Base-by-base conservation (phyloP, 148 eudicot species). In the Linanthus parryae region DNA sequence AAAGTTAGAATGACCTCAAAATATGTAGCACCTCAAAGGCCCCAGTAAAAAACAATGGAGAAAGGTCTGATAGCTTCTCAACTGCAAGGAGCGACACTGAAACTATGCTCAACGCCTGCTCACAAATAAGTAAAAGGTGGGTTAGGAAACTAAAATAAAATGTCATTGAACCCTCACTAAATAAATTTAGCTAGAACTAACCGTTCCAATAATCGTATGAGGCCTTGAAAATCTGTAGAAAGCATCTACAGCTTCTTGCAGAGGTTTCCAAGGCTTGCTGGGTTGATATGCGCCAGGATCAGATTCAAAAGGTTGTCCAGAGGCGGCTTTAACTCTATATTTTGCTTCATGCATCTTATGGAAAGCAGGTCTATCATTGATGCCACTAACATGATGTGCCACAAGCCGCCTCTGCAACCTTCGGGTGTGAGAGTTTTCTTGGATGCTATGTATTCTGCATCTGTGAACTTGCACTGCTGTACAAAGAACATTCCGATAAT, bases 41-140 rank as follows among this genome's bases (percentile, higher is more conserved):
- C 44, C 95, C 87, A 57, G 74, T 69, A 58, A 83, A 77, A 70
- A 86, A 87, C 40, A 81, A 27, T 7, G 94, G 95, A 44, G 95
- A 77, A 60, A 91, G 62, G 66, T 91, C 98, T 26, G 98, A 77
- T 52, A 76, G 61, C 65, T 70, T 86, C 73, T 91, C 58, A 33
- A 91, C 90, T 59, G 98, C 95, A 52, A 91, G 94, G 60, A 91
- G 83, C 73, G 98, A 91, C 66, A 91, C 98, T 67, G 98, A 91
- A 72, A 84, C 62, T 67, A 91, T 91, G 85, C 98, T 91, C 77
- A 91, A 75, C 18, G 90, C 87, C 98, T 91, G 95, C 70, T 40
- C 75, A 65, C 56, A 26, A 68, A 56, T 56, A 57, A 25, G n/a
- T 38, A 67, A 26, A 3, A 17, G 26, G 51, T n/a, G 16, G 27